These are phyloP conservation scores for Mycena sanguinolenta DNA, from an alignment of 768 basidiomycete species.

Conservation along the genomic window DNA sequence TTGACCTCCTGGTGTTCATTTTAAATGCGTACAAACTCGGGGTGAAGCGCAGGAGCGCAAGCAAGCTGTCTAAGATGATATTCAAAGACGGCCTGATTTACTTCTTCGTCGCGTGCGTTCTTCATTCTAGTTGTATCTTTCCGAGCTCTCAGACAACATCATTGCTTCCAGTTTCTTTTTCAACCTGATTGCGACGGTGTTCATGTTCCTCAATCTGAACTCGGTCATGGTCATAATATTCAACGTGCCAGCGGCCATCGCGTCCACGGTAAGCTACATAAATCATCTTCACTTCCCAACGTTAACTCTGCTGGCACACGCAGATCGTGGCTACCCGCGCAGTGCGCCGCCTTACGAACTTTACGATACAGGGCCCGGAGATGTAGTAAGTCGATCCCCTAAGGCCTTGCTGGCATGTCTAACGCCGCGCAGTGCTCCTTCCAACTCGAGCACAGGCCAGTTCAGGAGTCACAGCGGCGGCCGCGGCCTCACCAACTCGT, in stretches of 20 bases:
- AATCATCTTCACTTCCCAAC: not conserved
- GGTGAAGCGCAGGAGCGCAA: constrained; percentile 47
- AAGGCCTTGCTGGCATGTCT: not conserved
- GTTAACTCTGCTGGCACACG: constrained; percentile 36
- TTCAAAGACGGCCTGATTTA: constrained; percentile 81
- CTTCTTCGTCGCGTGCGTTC: constrained; percentile 79
- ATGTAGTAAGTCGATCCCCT: constrained; percentile 54
- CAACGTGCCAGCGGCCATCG: constrained; percentile 73
- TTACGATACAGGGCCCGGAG: constrained; percentile 56
- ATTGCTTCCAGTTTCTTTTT: constrained; percentile 60
- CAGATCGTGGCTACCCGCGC: constrained; percentile 71
- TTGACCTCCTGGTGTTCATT: constrained; percentile 72
- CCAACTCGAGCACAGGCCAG: constrained; percentile 43
- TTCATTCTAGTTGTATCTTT: not conserved
- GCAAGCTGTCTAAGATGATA: constrained; percentile 71
- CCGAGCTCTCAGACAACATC: not conserved
- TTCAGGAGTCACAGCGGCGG: constrained; percentile 41
- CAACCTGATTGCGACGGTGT: constrained; percentile 63
- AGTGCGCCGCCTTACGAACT: constrained; percentile 71
- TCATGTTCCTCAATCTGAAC: constrained; percentile 77
- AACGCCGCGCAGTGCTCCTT: constrained; percentile 37
- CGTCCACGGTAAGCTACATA: constrained; percentile 57
- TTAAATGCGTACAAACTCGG: constrained; percentile 73
- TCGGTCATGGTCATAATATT: constrained; percentile 76
- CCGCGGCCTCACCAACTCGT: constrained; percentile 41